phyloP scores from a whole-genome alignment of 768 basidiomycete genomes.

The Asterophora parasitica region DNA sequence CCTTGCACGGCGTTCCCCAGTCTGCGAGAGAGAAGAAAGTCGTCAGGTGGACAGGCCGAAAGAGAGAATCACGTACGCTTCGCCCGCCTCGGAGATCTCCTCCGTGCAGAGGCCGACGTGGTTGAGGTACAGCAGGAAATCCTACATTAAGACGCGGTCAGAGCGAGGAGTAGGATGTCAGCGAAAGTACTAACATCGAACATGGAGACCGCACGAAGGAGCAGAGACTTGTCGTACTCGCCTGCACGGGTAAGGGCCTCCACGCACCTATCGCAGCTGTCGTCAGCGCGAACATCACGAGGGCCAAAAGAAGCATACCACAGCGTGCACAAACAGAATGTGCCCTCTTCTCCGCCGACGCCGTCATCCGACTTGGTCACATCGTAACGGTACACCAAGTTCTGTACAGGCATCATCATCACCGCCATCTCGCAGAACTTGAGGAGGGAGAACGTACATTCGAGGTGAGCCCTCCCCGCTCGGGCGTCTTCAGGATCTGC shows the following conservation, averaged over 20 bases:
- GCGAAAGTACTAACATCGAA: conserved; percentile 61
- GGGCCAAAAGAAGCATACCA: conserved; percentile 41
- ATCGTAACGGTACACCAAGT: conserved; percentile 88
- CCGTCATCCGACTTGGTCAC: conserved; percentile 83
- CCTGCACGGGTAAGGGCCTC: conserved; percentile 90
- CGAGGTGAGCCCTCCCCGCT: conserved; percentile 86
- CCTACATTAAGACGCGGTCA: conserved; percentile 30
- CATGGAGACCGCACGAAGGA: conserved; percentile 74
- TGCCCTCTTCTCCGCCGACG: conserved; percentile 94
- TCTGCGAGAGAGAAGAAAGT: conserved; percentile 29
- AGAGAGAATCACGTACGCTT: conserved; percentile 51
- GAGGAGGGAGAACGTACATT: conserved; percentile 48
- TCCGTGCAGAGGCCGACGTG: conserved; percentile 86
- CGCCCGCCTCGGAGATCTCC: conserved; percentile 81
- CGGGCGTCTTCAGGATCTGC: conserved; percentile 79
- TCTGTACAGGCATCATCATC: conserved; percentile 34
- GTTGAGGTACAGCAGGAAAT: conserved; percentile 78
- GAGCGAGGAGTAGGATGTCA: background rate
- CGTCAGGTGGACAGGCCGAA: background rate
- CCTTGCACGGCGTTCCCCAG: conserved; percentile 88
- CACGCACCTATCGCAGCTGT: conserved; percentile 52
- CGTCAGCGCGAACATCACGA: background rate
- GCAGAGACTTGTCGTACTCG: conserved; percentile 61
- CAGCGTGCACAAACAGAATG: conserved; percentile 84
- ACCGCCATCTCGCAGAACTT: too few species aligned